Evolutionary conservation across 2,329 filamentous ascomycete species (phyloP).

Genomic region (Ceratocystis variospora): DNA sequence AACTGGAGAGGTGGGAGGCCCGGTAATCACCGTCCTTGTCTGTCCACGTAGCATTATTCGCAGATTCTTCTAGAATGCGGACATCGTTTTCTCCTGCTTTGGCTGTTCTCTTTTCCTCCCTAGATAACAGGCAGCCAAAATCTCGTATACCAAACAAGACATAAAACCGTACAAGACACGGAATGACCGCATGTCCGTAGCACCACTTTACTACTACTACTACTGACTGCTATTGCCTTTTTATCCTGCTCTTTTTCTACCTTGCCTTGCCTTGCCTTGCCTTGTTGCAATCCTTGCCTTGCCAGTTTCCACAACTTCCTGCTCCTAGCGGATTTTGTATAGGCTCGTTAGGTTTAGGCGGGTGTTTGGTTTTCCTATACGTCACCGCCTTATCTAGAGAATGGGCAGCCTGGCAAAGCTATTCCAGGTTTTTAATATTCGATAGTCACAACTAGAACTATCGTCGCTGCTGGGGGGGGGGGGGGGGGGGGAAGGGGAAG

Average conservation of each 20-base stretch:
- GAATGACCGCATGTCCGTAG: background rate
- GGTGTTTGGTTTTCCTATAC: background rate
- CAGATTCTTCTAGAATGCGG: background rate
- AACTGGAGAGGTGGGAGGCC: background rate
- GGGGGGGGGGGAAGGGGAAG: no score
- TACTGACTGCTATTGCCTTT: background rate
- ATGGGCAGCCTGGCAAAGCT: no score
- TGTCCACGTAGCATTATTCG: background rate
- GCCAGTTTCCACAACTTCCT: background rate
- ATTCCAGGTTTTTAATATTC: no score
- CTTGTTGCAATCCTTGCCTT: slow-evolving; percentile 8
- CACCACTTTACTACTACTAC: background rate
- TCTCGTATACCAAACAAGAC: slow-evolving; percentile 1
- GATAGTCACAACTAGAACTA: no score
- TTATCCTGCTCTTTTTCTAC: background rate
- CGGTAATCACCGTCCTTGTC: background rate
- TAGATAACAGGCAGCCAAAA: background rate
- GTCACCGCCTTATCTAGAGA: background rate
- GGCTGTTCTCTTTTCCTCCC: background rate
- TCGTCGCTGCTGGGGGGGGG: background rate
- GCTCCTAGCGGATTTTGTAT: background rate
- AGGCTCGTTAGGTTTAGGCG: background rate
- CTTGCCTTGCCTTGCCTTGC: background rate
- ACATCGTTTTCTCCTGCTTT: background rate
- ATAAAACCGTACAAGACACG: slow-evolving; percentile 1